Evolutionary conservation across 129 eudicot genomes (phyloP), one percentile per base, ranked within the genome.

Genomic region (Saposhnikovia divaricata): DNA sequence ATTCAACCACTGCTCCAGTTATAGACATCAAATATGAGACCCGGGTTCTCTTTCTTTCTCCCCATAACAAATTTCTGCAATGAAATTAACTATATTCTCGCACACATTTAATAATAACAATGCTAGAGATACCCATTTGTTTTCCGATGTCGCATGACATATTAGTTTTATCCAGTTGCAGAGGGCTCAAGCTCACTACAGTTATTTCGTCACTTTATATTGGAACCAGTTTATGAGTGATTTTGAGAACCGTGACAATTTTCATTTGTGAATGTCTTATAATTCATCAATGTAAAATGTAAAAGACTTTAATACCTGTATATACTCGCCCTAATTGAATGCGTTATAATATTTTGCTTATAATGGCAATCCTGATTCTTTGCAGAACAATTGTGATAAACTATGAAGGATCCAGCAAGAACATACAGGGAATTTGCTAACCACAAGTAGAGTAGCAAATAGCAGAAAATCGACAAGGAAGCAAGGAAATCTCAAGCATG

Each of bases 1-100:
- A 45, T 59, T 59, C 80, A 19, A 59, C 73, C 13, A 61, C 6
- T 42, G 72, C n/a, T 61, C 47, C 80, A 77, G 69, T 51, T 11
- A 23, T 15, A 21, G 71, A 77, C 51, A 61, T 61, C 55, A 78
- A 59, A 9, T 38, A 59, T 40, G 53, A 57, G 4, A 61, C 25
- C 69, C 69, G 69, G 69, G 69, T 61, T n/a, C 37, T 61, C 34
- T 10, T 59, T 77, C 80, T 59, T 55, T 59, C 80, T 14, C 34
- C 6, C 25, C 15, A 9, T 61, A 2, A 59, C 31, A 59, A 59
- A 59, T 59, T 7, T 21, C 9, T 55, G 63, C 63, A 27, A 55
- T 55, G 27, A 21, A 55, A 55, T 55, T 21, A 55, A 5, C 21
- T 18, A 51, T 4, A 51, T 51, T 16, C 19, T 14, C 57, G 1